Evolutionary conservation across 2,329 filamentous ascomycete species (phyloP).

Genomic region (Xylariaceae sp.): DNA sequence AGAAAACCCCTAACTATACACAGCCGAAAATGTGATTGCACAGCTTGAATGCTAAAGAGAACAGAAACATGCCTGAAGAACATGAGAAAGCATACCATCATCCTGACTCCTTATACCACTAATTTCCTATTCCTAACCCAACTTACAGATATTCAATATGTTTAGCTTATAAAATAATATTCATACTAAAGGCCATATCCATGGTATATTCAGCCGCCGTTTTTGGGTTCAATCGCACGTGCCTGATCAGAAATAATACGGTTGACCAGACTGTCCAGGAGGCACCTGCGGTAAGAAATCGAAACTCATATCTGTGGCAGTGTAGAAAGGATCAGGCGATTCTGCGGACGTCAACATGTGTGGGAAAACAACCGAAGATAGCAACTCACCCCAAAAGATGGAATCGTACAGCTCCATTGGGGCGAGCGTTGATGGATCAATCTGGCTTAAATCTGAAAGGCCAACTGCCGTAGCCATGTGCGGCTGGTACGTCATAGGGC

Average conservation of each 20-base stretch:
- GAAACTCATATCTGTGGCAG: conserved; percentile 64
- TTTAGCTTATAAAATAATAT: background rate
- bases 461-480: conserved; percentile 44
- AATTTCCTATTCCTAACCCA: background rate
- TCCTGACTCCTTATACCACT: background rate
- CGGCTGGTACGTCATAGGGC: conserved; percentile 37
- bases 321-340: conserved; percentile 66
- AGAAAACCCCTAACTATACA: conserved; percentile 8
- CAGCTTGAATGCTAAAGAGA: background rate
- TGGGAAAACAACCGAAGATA: conserved; percentile 18
- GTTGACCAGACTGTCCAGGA: conserved; percentile 62
- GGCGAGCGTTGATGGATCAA: conserved; percentile 66
- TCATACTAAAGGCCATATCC: background rate
- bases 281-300: conserved; percentile 66
- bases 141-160: background rate
- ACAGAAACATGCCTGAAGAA: background rate
- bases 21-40: background rate
- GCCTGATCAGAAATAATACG: conserved; percentile 60
- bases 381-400: conserved; percentile 68
- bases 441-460: conserved; percentile 54
- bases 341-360: conserved; percentile 47
- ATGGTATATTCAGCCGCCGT: background rate
- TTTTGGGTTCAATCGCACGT: background rate
- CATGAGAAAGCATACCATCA: too few species aligned
- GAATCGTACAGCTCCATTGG: conserved; percentile 73